Evolutionary conservation across 257 asterid species (phyloP), one percentile per base, ranked within the genome.

Genomic region (Prunella vulgaris): DNA sequence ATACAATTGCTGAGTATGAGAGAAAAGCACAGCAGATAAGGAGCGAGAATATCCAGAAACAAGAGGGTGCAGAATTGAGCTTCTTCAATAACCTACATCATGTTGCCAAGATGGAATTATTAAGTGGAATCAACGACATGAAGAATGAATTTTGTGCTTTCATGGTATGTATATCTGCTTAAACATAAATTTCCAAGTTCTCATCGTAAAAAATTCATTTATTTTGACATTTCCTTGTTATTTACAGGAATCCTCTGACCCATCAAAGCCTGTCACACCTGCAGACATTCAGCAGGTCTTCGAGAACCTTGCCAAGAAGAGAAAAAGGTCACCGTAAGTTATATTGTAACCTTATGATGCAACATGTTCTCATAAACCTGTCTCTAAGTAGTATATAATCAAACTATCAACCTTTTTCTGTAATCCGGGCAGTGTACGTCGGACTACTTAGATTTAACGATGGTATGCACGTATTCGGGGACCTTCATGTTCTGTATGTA

Each of bases 1-100:
- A 94, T 70, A 82, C 99, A 2, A 91, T 94, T 63, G 96, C 89
- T 5, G 97, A 94, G 81, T 94, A 94, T n/a, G 97, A 94, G 81
- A 76, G 78, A 60, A 79, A 83, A 80, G 97, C 90, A 33, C 90
- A 87, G 75, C 89, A 78, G 84, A 87, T 83, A 79, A 81, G 97
- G 82, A 86, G 78, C 54, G 97, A 92, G 71, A 85, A 91, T 78
- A 75, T 83, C 77, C 84, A 87, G 86, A 80, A 80, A 65, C 88
- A 84, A 66, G 90, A 87, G 87, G 96, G 90, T 25, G 74, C 66
- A 51, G 92, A 92, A 58, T 51, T 72, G 78, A 82, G 75, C 76
- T 83, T 91, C 69, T 92, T 94, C 69, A 79, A 85, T 74, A 84
- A 86, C 58, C 82, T 94, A 3, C 95, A 88, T 33, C 99, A 94